phyloP scores from a whole-genome alignment of 345 rosid genomes.

The Syzygium jambos region DNA sequence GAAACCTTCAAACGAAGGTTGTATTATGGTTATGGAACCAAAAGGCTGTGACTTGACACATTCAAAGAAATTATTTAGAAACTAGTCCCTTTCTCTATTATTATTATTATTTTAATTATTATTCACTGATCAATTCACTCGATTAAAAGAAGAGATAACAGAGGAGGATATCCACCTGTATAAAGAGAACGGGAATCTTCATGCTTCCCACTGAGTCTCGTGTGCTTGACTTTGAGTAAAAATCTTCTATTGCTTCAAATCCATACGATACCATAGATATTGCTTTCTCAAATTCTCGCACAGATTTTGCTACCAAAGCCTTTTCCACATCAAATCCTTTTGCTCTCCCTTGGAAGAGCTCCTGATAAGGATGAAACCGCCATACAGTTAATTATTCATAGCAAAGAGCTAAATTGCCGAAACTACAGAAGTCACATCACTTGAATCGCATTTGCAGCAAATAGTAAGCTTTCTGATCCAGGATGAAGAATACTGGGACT shows the following conservation, averaged over 20 bases:
- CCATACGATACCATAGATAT: conserved; percentile 86
- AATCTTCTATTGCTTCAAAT: conserved; percentile 63
- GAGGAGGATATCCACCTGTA: conserved; percentile 48
- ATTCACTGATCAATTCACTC: not conserved
- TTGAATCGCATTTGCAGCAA: not conserved
- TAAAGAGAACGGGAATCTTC: conserved; percentile 88
- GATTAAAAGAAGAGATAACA: not conserved
- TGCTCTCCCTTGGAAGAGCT: conserved; percentile 73
- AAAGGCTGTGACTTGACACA: not conserved
- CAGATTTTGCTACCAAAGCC: conserved; percentile 70
- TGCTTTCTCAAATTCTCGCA: conserved; percentile 84
- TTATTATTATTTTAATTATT: not conserved
- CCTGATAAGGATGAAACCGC: conserved; percentile 23
- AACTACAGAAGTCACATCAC: not conserved
- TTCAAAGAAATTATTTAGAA: not conserved
- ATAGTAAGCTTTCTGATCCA: not conserved
- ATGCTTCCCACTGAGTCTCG: conserved; percentile 54
- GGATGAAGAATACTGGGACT: not conserved
- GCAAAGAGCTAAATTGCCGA: not conserved
- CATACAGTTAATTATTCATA: not conserved
- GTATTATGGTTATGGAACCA: not conserved
- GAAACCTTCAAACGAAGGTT: not conserved
- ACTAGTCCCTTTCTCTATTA: not conserved
- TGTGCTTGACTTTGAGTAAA: conserved; percentile 72
- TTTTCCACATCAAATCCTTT: conserved; percentile 79